A percentile compares a stretch with the other conserved stretches of the same genome.
These are phyloP conservation scores for Emergomyces pasteurianus DNA, from an alignment of 2,329 filamentous ascomycete genomes.

Conservation along the genomic window DNA sequence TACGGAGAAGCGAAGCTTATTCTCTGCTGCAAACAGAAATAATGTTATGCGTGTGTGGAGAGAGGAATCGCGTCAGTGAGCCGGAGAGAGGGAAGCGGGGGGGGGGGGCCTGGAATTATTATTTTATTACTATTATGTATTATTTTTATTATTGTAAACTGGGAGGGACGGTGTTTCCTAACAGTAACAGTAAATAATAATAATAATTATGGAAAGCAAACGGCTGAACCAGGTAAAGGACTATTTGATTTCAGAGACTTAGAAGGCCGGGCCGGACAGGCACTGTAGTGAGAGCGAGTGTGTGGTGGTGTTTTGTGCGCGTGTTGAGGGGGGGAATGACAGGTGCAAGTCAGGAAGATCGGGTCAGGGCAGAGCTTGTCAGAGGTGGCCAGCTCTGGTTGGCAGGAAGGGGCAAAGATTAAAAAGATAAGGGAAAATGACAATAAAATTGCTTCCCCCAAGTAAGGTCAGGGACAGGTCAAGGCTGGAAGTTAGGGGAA, in stretches of 20 bases:
- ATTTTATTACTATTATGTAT: not conserved
- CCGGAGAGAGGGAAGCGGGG: not conserved
- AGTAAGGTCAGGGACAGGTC: no score
- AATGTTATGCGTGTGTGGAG: not conserved
- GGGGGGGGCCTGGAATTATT: not conserved
- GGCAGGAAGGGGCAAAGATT: not conserved
- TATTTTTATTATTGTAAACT: not conserved
- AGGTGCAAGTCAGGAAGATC: not conserved
- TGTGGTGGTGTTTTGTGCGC: not conserved
- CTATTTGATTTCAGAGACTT: no score
- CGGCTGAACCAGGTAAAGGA: no score
- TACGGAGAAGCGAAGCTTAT: not conserved
- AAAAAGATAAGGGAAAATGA: not conserved
- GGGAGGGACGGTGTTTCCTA: not conserved
- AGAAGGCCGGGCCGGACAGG: no score
- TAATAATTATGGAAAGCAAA: not conserved
- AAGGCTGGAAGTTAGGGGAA: no score
- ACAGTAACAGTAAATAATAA: not conserved
- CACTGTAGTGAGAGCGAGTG: not conserved
- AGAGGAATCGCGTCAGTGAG: not conserved
- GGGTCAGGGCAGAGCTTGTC: not conserved
- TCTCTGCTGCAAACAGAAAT: not conserved
- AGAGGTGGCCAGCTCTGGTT: not conserved
- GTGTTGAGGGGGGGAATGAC: not conserved
- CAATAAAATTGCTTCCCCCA: no score